Evolutionary conservation across 371 early-diverging fungal genomes (phyloP).

Genomic region (Mortierella sp.): DNA sequence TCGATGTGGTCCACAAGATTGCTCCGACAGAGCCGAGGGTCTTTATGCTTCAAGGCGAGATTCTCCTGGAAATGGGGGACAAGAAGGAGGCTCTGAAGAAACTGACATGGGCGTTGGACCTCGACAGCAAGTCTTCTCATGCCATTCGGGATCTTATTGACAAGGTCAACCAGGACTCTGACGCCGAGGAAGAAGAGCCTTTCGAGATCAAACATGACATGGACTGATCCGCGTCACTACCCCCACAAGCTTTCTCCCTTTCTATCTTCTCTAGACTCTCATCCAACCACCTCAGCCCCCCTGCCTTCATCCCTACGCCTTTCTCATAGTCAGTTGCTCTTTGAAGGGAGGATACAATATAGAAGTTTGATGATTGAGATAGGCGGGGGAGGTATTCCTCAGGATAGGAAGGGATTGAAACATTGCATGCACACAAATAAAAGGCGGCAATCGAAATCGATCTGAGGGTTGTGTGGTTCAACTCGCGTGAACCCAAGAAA

Average conservation of each 20-base stretch:
- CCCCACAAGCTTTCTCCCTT: not conserved
- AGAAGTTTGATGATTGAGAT: not conserved
- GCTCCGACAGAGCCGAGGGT: conserved; percentile 74
- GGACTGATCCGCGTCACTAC: not conserved
- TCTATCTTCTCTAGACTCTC: not conserved
- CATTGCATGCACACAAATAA: not conserved
- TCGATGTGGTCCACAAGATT: conserved; percentile 62
- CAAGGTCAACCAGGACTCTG: conserved; percentile 48
- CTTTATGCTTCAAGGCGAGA: conserved; percentile 75
- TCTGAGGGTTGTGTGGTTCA: not conserved
- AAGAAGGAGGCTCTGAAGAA: conserved; percentile 67
- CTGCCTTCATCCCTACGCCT: not conserved
- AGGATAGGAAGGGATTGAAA: not conserved
- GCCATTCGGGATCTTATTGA: conserved; percentile 68
- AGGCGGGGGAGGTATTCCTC: not conserved
- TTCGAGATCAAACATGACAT: conserved; percentile 34
- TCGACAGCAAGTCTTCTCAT: conserved; percentile 64
- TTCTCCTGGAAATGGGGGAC: conserved; percentile 68
- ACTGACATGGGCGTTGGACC: conserved; percentile 73
- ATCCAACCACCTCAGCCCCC: not conserved
- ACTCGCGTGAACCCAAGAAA: not conserved
- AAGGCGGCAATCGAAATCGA: conserved; percentile 8
- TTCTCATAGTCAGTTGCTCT: not conserved
- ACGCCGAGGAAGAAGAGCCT: conserved; percentile 20
- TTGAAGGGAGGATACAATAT: no score